Evolutionary conservation across 805 yeast genomes (phyloP).

Genomic region (Alloascoidea africana): DNA sequence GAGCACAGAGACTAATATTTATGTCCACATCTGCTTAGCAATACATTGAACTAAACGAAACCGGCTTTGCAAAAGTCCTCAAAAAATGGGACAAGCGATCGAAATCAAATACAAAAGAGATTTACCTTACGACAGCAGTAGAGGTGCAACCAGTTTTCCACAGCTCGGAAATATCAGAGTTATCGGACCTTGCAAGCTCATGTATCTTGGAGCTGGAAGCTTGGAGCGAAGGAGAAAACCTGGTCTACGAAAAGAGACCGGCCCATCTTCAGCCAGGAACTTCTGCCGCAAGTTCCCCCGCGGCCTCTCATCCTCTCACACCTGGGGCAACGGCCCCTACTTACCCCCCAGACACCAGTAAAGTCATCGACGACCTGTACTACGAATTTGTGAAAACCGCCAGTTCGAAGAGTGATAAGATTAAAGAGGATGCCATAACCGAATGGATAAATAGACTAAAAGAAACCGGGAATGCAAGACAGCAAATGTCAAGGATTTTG

Average conservation of each 20-base stretch:
- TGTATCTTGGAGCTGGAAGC: conserved; percentile 61
- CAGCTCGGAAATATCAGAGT: conserved; percentile 67
- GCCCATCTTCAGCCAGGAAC: conserved; percentile 4
- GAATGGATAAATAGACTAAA: conserved; percentile 29
- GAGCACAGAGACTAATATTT: not conserved
- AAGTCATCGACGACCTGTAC: conserved; percentile 54
- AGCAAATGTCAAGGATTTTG: conserved; percentile 55
- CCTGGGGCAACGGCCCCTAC: conserved; percentile 5
- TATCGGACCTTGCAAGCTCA: conserved; percentile 49
- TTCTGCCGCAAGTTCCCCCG: conserved; percentile 5
- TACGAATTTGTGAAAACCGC: conserved; percentile 49
- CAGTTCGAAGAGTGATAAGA: conserved; percentile 20
- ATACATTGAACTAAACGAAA: conserved; percentile 86
- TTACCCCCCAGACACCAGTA: not conserved
- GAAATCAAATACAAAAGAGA: conserved; percentile 85
- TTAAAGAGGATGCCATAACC: conserved; percentile 22
- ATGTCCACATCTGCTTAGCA: conserved; percentile 30
- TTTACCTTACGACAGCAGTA: conserved; percentile 82
- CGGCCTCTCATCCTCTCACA: conserved; percentile 1
- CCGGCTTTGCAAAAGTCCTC: conserved; percentile 89
- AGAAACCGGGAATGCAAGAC: conserved; percentile 22
- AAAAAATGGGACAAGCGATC: conserved; percentile 98
- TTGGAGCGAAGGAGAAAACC: conserved; percentile 34
- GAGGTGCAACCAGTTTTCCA: conserved; percentile 96
- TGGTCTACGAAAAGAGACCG: conserved; percentile 15